Evolutionary conservation across 164 flowering plant species (phyloP).

Genomic region (Annona cherimola): DNA sequence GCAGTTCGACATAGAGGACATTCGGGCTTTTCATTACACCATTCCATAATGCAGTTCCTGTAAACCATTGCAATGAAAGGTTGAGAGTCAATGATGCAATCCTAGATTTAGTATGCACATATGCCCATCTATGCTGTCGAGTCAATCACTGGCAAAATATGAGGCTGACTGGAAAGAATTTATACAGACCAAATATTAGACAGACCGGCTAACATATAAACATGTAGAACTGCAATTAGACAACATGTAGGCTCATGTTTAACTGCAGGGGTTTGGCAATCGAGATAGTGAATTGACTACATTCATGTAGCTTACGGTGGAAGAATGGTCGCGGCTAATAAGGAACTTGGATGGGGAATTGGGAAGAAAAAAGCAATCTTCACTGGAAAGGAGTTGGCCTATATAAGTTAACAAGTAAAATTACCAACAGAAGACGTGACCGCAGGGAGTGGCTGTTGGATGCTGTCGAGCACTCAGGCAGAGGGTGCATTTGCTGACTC

Average conservation of each 20-base stretch:
- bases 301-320: neutral
- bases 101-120: neutral
- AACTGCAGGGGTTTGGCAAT: neutral
- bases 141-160: neutral
- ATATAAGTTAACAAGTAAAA: neutral
- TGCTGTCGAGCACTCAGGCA: constrained; percentile 78
- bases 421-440: constrained; percentile 98
- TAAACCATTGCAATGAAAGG: constrained; percentile 1
- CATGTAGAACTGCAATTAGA: neutral
- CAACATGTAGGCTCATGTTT: neutral
- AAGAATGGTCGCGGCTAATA: neutral
- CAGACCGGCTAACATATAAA: neutral
- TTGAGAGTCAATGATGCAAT: neutral
- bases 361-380: too few species aligned
- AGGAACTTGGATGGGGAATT: neutral
- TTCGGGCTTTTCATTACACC: constrained; percentile 99
- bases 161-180: neutral
- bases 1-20: constrained; percentile 96
- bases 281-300: neutral
- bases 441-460: constrained; percentile 98
- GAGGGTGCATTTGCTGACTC: constrained; percentile 81
- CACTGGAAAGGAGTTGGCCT: neutral
- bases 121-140: neutral
- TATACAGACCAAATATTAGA: neutral
- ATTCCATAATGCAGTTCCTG: constrained; percentile 97